Evolutionary conservation across 805 yeast species (phyloP).

Genomic region (Cyberlindnera mississippiensis): DNA sequence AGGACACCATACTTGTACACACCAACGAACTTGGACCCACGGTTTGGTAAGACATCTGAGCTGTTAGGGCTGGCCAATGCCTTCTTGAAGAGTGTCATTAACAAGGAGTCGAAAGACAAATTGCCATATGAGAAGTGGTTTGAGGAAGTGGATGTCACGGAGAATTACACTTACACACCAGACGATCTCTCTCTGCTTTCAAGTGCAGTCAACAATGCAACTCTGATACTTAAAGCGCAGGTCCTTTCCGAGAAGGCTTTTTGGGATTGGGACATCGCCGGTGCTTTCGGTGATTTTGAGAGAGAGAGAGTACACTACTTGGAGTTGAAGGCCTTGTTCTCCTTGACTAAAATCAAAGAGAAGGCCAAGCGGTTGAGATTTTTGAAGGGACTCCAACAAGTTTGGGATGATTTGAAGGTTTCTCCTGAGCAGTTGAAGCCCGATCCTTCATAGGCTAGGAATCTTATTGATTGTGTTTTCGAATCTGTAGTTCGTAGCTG

Average conservation of each 20-base stretch:
- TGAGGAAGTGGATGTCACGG: conserved; percentile 43
- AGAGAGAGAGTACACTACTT: conserved; percentile 1
- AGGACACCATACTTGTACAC: conserved; percentile 58
- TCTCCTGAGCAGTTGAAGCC: too few relatives aligned
- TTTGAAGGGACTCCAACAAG: conserved; percentile 5
- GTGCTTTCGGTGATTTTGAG: conserved; percentile 9
- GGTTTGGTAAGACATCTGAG: conserved; percentile 31
- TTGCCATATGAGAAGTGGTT: conserved; percentile 41
- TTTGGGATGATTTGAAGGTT: conserved; percentile 14
- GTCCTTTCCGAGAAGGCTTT: conserved; percentile 9
- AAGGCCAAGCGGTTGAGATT: neutral
- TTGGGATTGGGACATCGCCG: conserved; percentile 23
- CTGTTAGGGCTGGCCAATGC: conserved; percentile 12
- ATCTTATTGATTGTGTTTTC: too few relatives aligned
- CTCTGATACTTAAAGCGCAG: conserved; percentile 18
- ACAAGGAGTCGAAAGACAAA: conserved; percentile 14
- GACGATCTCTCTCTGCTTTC: conserved; percentile 36
- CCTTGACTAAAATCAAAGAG: conserved; percentile 8
- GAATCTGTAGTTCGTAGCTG: too few relatives aligned
- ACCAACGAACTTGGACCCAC: conserved; percentile 36
- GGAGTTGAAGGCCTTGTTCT: conserved; percentile 8
- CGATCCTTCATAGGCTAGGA: too few relatives aligned
- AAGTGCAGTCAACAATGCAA: conserved; percentile 25
- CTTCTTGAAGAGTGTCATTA: conserved; percentile 9
- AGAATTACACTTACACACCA: conserved; percentile 40